Percentiles rank a stretch among this genome's conserved stretches.
Evolutionary conservation across 805 yeast species (phyloP).

Genomic region (Candida maris): DNA sequence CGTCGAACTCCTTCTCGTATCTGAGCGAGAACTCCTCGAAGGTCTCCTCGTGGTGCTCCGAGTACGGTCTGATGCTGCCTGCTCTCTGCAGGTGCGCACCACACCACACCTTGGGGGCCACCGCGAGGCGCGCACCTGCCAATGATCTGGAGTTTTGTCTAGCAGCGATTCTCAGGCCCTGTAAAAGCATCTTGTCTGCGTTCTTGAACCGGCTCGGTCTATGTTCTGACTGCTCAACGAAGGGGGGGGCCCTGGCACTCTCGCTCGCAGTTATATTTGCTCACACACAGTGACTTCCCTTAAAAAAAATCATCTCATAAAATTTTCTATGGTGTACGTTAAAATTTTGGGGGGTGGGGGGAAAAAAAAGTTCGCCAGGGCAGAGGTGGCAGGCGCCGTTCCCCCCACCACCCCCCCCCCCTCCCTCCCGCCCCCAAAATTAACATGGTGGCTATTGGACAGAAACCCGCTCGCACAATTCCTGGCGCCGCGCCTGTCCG

Average conservation of each 20-base stretch:
- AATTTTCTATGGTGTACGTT: conserved; percentile 1
- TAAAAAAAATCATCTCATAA: conserved; percentile 4
- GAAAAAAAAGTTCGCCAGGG: too few species aligned
- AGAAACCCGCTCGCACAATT: conserved; percentile 14
- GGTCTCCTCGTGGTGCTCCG: conserved; percentile 82
- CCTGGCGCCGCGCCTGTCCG: too few species aligned
- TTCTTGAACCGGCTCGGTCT: too few species aligned
- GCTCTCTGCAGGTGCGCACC: conserved; percentile 16
- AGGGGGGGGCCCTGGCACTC: too few species aligned
- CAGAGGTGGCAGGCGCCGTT: too few species aligned
- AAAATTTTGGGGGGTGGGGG: too few species aligned
- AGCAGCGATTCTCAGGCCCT: conserved; percentile 32
- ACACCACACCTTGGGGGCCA: conserved; percentile 14
- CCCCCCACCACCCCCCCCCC: too few species aligned
- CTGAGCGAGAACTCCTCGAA: conserved; percentile 90
- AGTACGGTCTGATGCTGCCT: conserved; percentile 55
- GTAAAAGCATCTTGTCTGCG: conserved; percentile 30
- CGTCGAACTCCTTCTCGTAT: conserved; percentile 94
- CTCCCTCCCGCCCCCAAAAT: too few species aligned
- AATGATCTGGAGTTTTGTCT: conserved; percentile 32
- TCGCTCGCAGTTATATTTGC: too few species aligned
- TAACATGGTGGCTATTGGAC: conserved; percentile 24
- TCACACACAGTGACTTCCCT: too few species aligned
- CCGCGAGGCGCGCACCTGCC: conserved; percentile 19
- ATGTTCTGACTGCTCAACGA: too few species aligned